A percentile compares a stretch with the other conserved stretches of the same genome.
Evolutionary conservation across 2,329 filamentous ascomycete genomes (phyloP).

Genomic region (Penicillium olsonii): DNA sequence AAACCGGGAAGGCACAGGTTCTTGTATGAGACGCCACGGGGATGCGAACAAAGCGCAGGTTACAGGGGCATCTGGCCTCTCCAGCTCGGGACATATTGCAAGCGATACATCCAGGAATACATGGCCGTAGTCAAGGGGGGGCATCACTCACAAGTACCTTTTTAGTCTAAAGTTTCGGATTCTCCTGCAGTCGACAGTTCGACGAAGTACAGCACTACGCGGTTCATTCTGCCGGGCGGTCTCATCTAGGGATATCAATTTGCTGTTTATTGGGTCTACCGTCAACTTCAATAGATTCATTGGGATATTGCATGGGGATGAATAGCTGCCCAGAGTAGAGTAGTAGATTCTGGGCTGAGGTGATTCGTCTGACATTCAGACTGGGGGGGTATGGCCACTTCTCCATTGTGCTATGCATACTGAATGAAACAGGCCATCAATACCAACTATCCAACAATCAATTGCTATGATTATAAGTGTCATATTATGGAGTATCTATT

Average conservation of each 20-base stretch:
- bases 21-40: constrained; percentile 32
- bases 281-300: too few relatives aligned
- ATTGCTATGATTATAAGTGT: too few relatives aligned
- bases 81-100: neutral
- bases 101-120: neutral
- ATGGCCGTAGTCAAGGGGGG: constrained; percentile 1
- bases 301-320: too few relatives aligned
- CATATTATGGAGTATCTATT: too few relatives aligned
- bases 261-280: neutral
- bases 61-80: constrained; percentile 18
- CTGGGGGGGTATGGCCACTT: too few relatives aligned
- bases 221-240: constrained; percentile 27
- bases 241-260: constrained; percentile 1
- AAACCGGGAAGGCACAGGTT: constrained; percentile 35
- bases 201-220: constrained; percentile 22
- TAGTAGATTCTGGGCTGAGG: neutral
- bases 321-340: neutral
- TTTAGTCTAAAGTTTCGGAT: constrained; percentile 14
- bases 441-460: too few relatives aligned
- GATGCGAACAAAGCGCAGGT: constrained; percentile 30
- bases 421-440: too few relatives aligned
- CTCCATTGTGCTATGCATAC: too few relatives aligned
- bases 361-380: constrained; percentile 4
- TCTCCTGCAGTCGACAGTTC: constrained; percentile 13
- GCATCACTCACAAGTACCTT: constrained; percentile 23